A percentile compares a stretch with the other conserved stretches of the same genome.
These are phyloP conservation scores for Aureobasidium sp. DNA, from an alignment of 2,329 filamentous ascomycete species.

Conservation along the genomic window DNA sequence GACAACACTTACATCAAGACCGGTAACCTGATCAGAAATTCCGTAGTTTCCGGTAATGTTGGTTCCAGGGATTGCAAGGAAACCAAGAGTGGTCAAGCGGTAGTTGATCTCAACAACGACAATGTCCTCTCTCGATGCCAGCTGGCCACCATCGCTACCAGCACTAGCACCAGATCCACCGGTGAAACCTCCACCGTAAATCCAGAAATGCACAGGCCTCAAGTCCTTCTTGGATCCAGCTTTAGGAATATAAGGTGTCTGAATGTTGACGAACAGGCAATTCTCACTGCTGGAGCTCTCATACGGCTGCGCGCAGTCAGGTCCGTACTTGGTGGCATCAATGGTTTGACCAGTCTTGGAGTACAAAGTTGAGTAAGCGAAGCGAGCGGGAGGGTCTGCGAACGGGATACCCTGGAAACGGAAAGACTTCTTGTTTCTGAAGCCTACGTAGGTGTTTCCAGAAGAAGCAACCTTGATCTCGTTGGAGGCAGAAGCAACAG, in stretches of 20 bases:
- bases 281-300: slow-evolving; percentile 29
- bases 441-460: slow-evolving; percentile 42
- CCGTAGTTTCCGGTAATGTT: slow-evolving; percentile 47
- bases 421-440: slow-evolving; percentile 45
- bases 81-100: slow-evolving; percentile 49
- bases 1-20: background rate
- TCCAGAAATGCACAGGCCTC: slow-evolving; percentile 42
- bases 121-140: slow-evolving; percentile 50
- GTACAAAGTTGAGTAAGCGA: slow-evolving; percentile 40
- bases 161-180: slow-evolving; percentile 34
- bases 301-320: slow-evolving; percentile 33
- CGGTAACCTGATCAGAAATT: slow-evolving; percentile 32
- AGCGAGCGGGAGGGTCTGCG: slow-evolving; percentile 32
- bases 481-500: slow-evolving; percentile 28
- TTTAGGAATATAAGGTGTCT: slow-evolving; percentile 37
- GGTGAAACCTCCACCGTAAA: slow-evolving; percentile 50
- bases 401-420: slow-evolving; percentile 41
- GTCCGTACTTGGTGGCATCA: slow-evolving; percentile 37
- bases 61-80: slow-evolving; percentile 48
- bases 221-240: slow-evolving; percentile 30
- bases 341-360: slow-evolving; percentile 37
- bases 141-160: slow-evolving; percentile 43
- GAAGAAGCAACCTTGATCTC: slow-evolving; percentile 31
- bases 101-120: slow-evolving; percentile 49
- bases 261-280: slow-evolving; percentile 42